Base-by-base conservation (phyloP, 805 yeast species). In the Yarrowia sp. region DNA sequence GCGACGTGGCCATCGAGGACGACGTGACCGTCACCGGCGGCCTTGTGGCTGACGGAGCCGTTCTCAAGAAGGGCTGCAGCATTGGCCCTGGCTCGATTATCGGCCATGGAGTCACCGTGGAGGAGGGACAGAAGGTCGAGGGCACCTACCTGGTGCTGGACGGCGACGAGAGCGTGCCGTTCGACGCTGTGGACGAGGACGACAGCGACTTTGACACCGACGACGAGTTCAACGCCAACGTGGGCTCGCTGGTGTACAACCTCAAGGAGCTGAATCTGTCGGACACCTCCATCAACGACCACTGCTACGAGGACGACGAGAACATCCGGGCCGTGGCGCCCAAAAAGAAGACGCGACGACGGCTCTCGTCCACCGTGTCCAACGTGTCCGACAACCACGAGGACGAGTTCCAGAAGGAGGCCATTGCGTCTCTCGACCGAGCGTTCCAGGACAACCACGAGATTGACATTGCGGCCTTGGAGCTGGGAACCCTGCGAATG, bases 401-500 rank as follows among this genome's bases (percentile, higher is more conserved):
- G 55, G 85, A 81, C 56, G 90, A 84, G 62, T 93, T 93, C 74
- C 81, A 82, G 66, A 81, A 80, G 63, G 99, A 94, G 78, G 99
- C 97, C n/a, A 78, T 87, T 63, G 97, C 96, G 10, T 90, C 97
- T 0, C 88, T 94, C 31, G 90, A 86, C 68, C 82, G 99, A 71
- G 96, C 99, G 1, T 81, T 94, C 74, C 93, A 88, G 67, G 87
- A 92, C 70, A 88, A 90, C 72, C 99, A 94, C 74, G 96, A 89
- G 69, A 79, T 90, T 64, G 97, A 93, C 71, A 92, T 97, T 13
- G 97, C 99, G 0, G 76, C 90, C 66, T 77, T 94, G 64, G 99
- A 94, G 76, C 81, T 94, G 69, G 93, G 93, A 72, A 94, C 99
- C 0, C 80, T 94, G 70, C 82, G 98, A 76, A 93, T 94, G 99